Percentiles rank a stretch among this genome's conserved stretches.
These are phyloP conservation scores for Trichophyton mentagrophytes DNA, from an alignment of 2,329 filamentous ascomycete genomes.

Conservation along the genomic window DNA sequence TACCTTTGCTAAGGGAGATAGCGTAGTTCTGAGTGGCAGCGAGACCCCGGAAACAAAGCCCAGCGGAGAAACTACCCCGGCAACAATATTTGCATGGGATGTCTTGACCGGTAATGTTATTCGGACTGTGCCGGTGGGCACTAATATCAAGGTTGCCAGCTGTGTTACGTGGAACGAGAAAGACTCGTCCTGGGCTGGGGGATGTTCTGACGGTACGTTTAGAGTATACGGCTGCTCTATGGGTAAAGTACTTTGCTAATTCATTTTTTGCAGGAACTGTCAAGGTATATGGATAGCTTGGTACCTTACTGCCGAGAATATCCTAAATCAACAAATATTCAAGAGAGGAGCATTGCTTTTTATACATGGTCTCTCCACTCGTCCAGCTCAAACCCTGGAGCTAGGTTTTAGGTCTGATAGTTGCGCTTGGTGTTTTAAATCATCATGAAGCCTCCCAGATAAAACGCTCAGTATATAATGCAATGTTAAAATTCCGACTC, in stretches of 20 bases:
- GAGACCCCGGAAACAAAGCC: conserved; percentile 48
- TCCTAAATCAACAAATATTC: not conserved
- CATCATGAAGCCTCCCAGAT: not conserved
- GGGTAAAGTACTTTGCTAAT: not conserved
- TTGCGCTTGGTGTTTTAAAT: not conserved
- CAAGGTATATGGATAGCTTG: conserved; percentile 6
- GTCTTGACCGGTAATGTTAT: conserved; percentile 58
- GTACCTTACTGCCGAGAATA: not conserved
- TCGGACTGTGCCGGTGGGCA: conserved; percentile 42
- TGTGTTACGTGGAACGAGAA: conserved; percentile 36
- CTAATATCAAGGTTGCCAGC: conserved; percentile 32
- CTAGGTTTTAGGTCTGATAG: not conserved
- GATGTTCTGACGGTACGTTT: conserved; percentile 30
- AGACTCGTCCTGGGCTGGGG: conserved; percentile 28
- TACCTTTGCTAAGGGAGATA: conserved; percentile 62
- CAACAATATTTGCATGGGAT: conserved; percentile 57
- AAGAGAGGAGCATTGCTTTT: not conserved
- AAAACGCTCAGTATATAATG: not conserved
- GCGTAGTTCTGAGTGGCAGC: conserved; percentile 66
- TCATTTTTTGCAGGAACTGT: conserved; percentile 4
- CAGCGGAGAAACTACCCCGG: conserved; percentile 15
- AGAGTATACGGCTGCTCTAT: not conserved
- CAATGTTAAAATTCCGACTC: conserved; percentile 19
- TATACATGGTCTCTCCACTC: not conserved
- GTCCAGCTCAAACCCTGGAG: not conserved